phyloP scores from a whole-genome alignment of 208 protist species.

The Polymyxa betae region DNA sequence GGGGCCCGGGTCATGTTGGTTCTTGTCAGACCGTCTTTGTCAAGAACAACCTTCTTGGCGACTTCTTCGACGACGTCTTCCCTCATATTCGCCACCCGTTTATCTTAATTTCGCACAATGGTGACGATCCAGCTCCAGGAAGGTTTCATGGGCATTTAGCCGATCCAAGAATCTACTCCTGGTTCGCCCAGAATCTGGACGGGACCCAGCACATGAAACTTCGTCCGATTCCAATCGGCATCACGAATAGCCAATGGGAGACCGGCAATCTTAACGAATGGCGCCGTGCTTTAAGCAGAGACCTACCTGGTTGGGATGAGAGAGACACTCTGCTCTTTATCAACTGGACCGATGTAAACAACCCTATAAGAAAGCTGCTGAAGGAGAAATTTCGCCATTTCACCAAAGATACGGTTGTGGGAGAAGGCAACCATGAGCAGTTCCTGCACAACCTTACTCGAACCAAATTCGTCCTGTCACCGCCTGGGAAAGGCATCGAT shows the following conservation, averaged over 20 bases:
- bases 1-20: neutral
- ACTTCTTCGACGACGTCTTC: neutral
- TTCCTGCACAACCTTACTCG: neutral
- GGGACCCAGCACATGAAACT: neutral
- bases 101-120: neutral
- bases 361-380: neutral
- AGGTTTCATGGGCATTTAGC: neutral
- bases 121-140: neutral
- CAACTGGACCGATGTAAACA: neutral
- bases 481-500: neutral
- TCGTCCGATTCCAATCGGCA: neutral
- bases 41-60: neutral
- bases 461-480: neutral
- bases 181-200: slow-evolving; percentile 21
- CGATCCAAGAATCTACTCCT: neutral
- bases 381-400: neutral
- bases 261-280: neutral
- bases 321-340: neutral
- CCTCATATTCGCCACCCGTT: neutral
- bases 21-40: neutral
- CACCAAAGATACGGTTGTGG: neutral
- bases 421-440: neutral
- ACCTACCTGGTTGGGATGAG: neutral
- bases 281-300: neutral
- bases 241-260: neutral